phyloP scores from a whole-genome alignment of 164 flowering plant species.

The Taxillus chinensis region DNA sequence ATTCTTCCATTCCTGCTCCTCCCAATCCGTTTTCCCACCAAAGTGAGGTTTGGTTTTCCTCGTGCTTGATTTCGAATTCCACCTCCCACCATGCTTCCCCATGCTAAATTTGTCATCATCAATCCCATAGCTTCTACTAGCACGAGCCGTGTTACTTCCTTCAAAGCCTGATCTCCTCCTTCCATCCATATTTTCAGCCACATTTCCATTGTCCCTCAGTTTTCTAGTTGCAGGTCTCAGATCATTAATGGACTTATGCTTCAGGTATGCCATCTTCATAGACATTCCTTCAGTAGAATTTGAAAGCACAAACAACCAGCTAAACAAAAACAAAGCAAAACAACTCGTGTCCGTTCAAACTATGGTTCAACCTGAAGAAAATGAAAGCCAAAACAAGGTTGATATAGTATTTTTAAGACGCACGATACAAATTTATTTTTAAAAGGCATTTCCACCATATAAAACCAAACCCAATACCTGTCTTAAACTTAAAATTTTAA shows the following conservation, averaged over 20 bases:
- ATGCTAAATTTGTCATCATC: neutral
- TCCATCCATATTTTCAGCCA: neutral
- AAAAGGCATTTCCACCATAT: too few relatives aligned
- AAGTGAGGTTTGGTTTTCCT: neutral
- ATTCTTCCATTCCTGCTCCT: neutral
- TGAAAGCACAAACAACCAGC: neutral
- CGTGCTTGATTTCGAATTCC: neutral
- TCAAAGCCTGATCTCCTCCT: neutral
- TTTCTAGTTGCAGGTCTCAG: neutral
- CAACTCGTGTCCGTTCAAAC: too few relatives aligned
- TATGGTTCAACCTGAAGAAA: too few relatives aligned
- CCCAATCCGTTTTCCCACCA: neutral
- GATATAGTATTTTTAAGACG: too few relatives aligned
- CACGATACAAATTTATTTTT: too few relatives aligned
- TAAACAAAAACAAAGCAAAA: too few relatives aligned
- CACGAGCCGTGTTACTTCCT: neutral
- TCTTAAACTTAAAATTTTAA: too few relatives aligned
- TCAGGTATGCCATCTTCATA: neutral
- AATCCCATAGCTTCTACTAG: neutral
- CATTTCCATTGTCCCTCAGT: neutral
- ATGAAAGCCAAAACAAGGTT: too few relatives aligned
- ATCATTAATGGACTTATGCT: neutral
- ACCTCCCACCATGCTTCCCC: neutral
- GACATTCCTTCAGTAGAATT: neutral
- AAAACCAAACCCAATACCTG: too few relatives aligned